Evolutionary conservation across 2,329 filamentous ascomycete species (phyloP), one percentile per base, ranked within the genome.

Genomic region (Ascochyta viciae-villosae): DNA sequence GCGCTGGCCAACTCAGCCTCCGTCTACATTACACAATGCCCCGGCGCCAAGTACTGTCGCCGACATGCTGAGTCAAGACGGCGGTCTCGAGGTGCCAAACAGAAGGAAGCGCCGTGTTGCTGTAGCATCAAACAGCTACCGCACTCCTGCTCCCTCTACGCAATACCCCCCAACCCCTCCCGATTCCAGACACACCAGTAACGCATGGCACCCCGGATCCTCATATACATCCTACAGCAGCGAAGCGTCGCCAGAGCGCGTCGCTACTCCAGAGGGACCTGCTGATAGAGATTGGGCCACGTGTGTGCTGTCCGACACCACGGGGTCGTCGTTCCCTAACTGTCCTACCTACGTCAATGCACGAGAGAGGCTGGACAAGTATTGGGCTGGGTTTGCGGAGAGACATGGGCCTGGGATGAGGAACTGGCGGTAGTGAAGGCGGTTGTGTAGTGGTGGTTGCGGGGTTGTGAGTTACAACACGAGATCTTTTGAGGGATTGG

Each of bases 81-180:
- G 16, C 3, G 19, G 12, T 12, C 4, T 13, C 6, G 37, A 39
- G 16, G 24, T 22, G 37, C 16, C 37, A 23, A 6, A 12, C 22
- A 2, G 7, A 4, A 16, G 24, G 22, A n/a, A 16, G 39, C 12
- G 6, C 15, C 15, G 23, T n/a, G n/a, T 4, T 16, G 13, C 23
- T 16, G 24, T 23, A 41, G n/a, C 9, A 23, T 12, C 15, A 12
- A 8, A 37, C 9, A 10, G 10, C 12, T 22, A 47, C 8, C 19
- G n/a, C 27, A 22, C 9, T 31, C 40, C 40, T 22, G 26, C 8
- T 26, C 38, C 38, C 15, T 19, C 23, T 16, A 9, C 15, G 2
- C 15, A n/a, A 9, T n/a, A 24, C 19, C 47, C 38, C 6, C 53
- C 45, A 13, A 55, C 46, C 10, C 47, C 47, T 8, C 53, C 53